Percentiles rank a stretch among this genome's conserved stretches.
These are phyloP conservation scores for Penicillium sp. DNA, from an alignment of 2,329 filamentous ascomycete genomes.

Conservation along the genomic window DNA sequence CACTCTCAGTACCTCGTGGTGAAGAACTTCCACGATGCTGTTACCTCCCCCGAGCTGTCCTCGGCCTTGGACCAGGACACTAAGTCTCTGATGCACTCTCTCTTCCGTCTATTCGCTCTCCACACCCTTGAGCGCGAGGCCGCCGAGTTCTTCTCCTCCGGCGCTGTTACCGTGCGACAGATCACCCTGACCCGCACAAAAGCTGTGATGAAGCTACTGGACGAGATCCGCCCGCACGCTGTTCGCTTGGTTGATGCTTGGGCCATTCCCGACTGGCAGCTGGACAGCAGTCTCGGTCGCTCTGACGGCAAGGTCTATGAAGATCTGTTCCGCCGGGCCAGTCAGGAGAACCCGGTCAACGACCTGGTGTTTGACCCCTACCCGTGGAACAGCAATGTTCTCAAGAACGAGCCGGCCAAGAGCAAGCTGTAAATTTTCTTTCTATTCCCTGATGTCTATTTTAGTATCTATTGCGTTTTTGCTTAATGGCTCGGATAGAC, in stretches of 20 bases:
- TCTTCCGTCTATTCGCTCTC: conserved; percentile 66
- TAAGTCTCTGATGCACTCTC: conserved; percentile 59
- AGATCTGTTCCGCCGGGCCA: conserved; percentile 71
- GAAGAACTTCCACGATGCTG: conserved; percentile 73
- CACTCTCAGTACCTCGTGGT: conserved; percentile 76
- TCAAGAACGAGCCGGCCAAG: conserved; percentile 53
- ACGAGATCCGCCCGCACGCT: conserved; percentile 72
- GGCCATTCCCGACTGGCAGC: conserved; percentile 76
- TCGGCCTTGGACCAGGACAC: conserved; percentile 59
- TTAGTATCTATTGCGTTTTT: conserved; percentile 1
- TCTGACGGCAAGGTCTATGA: conserved; percentile 75
- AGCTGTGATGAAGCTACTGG: conserved; percentile 67
- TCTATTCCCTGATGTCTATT: neutral
- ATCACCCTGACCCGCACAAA: conserved; percentile 68
- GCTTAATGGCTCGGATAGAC: neutral
- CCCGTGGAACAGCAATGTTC: conserved; percentile 60
- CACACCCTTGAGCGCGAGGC: conserved; percentile 68
- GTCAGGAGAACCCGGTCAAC: conserved; percentile 72
- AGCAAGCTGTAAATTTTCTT: conserved; percentile 37
- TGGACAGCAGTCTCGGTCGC: conserved; percentile 69
- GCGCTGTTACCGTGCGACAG: conserved; percentile 69
- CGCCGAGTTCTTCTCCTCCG: conserved; percentile 69
- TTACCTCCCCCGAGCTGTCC: conserved; percentile 57
- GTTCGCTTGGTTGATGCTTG: conserved; percentile 70
- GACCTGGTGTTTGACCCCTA: conserved; percentile 70